A percentile compares a stretch with the other conserved stretches of the same genome.
These are phyloP conservation scores for Cornus controversa DNA, from an alignment of 148 eudicot genomes.

Conservation along the genomic window DNA sequence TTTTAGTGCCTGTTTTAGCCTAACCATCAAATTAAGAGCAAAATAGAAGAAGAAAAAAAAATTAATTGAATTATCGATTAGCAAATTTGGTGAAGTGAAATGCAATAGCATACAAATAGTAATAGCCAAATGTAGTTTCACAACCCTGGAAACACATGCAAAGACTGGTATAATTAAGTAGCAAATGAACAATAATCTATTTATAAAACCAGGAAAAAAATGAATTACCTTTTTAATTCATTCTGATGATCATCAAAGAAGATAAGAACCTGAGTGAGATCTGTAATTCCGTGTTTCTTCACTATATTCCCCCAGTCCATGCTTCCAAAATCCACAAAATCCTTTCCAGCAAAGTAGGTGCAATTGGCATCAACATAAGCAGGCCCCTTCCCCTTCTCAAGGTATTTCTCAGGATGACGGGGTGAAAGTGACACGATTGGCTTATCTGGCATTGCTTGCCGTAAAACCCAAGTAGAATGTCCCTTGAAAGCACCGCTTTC, in stretches of 20 bases:
- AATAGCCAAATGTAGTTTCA: not conserved
- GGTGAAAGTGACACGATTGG: slow-evolving; percentile 84
- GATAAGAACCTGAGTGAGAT: slow-evolving; percentile 69
- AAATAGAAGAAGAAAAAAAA: not conserved
- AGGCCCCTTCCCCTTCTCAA: slow-evolving; percentile 89
- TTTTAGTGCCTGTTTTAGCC: slow-evolving; percentile 92
- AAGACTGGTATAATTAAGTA: not conserved
- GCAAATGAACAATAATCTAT: not conserved
- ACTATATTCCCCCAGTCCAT: slow-evolving; percentile 77
- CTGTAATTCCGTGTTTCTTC: slow-evolving; percentile 75
- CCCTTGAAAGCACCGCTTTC: slow-evolving; percentile 99
- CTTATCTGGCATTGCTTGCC: slow-evolving; percentile 90
- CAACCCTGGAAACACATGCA: not conserved
- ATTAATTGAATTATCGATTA: not conserved
- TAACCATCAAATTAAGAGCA: slow-evolving; percentile 23
- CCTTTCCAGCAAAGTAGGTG: slow-evolving; percentile 96
- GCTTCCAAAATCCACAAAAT: slow-evolving; percentile 91
- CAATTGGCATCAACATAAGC: slow-evolving; percentile 94
- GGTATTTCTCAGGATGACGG: slow-evolving; percentile 93
- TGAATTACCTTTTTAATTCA: slow-evolving; percentile 78
- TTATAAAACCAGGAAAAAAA: not conserved
- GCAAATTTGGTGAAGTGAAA: not conserved
- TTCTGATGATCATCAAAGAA: slow-evolving; percentile 99
- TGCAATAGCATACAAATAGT: not conserved
- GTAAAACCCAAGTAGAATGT: slow-evolving; percentile 94